A percentile compares a stretch with the other conserved stretches of the same genome.
Evolutionary conservation across 371 early-diverging fungal genomes (phyloP).

Genomic region (Basidiobolus heterosporus): DNA sequence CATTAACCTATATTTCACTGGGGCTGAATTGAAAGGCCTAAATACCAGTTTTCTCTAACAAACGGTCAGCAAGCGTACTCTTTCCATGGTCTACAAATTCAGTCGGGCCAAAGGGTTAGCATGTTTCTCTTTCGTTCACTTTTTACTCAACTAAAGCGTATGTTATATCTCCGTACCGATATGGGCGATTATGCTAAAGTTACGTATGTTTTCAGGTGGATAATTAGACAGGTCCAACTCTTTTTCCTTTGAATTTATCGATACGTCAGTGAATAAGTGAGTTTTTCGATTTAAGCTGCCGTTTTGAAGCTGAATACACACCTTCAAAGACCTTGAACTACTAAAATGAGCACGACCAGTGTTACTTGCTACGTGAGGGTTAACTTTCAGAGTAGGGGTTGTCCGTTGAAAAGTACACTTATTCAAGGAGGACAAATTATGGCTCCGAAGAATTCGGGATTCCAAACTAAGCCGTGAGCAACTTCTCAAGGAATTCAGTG

Average conservation of each 20-base stretch:
- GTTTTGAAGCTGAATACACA: too few species aligned
- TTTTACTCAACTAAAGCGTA: background rate
- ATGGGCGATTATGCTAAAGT: conserved; percentile 94
- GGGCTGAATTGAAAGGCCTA: background rate
- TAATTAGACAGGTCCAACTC: conserved; percentile 30
- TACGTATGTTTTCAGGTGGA: conserved; percentile 70
- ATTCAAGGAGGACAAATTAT: too few species aligned
- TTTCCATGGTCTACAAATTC: conserved; percentile 68
- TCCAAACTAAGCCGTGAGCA: too few species aligned
- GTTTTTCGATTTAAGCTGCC: too few species aligned
- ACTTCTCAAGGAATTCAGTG: too few species aligned
- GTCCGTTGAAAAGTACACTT: too few species aligned
- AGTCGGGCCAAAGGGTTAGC: background rate
- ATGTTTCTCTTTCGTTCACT: background rate
- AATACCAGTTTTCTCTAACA: conserved; percentile 9
- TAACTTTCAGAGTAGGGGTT: too few species aligned
- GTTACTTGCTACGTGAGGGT: too few species aligned
- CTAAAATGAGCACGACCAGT: too few species aligned
- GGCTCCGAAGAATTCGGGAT: too few species aligned
- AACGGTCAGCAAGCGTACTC: conserved; percentile 75
- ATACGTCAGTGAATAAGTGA: background rate
- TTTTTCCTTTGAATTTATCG: conserved; percentile 45
- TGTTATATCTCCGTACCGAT: conserved; percentile 35
- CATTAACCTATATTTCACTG: conserved; percentile 1
- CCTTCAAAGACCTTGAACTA: too few species aligned